Evolutionary conservation across 148 eudicot genomes (phyloP).

Genomic region (Silene conica): DNA sequence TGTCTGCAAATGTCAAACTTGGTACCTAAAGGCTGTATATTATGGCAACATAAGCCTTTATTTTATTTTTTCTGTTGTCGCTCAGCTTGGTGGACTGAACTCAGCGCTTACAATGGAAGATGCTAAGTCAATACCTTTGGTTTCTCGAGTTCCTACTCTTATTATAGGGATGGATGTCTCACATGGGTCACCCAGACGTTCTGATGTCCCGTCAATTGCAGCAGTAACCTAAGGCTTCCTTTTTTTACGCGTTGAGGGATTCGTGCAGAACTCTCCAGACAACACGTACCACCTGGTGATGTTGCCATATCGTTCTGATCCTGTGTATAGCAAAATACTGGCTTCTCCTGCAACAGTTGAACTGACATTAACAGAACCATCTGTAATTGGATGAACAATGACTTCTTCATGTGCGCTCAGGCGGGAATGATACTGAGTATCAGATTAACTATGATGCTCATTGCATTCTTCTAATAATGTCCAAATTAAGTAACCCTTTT

Average conservation of each 20-base stretch:
- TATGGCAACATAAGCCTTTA: no score
- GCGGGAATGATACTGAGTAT: conserved; percentile 46
- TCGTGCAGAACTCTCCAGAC: conserved; percentile 26
- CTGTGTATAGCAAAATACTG: background rate
- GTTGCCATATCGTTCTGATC: background rate
- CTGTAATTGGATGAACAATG: conserved; percentile 37
- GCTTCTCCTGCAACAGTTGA: background rate
- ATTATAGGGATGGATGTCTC: conserved; percentile 63
- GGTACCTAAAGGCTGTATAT: no score
- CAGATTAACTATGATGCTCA: background rate
- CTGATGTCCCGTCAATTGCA: conserved; percentile 56
- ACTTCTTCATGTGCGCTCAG: conserved; percentile 41
- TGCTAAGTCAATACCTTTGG: conserved; percentile 33
- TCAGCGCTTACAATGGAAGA: conserved; percentile 34
- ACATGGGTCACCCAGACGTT: conserved; percentile 54
- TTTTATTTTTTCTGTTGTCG: no score
- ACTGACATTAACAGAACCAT: conserved; percentile 35
- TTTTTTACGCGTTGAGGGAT: no score
- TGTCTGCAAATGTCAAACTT: no score
- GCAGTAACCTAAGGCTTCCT: no score
- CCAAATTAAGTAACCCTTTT: background rate
- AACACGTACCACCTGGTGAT: conserved; percentile 43
- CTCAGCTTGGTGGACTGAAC: conserved; percentile 60
- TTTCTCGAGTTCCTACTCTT: conserved; percentile 38
- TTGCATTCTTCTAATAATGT: background rate